phyloP scores from a whole-genome alignment of 2,329 filamentous ascomycete genomes.

The Venturia aucupariae region DNA sequence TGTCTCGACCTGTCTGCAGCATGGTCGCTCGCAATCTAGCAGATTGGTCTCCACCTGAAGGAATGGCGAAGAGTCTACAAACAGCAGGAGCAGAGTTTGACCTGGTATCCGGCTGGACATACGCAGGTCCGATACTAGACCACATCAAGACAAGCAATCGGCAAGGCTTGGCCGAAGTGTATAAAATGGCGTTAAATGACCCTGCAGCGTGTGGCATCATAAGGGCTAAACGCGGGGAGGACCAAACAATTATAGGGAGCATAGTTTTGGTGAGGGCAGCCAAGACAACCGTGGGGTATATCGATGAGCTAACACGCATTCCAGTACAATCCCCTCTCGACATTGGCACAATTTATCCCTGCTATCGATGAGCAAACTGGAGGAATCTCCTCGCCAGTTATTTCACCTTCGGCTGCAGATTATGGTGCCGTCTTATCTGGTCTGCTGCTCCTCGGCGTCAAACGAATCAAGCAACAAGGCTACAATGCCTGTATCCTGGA shows the following conservation, averaged over 20 bases:
- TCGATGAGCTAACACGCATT: background rate
- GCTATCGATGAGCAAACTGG: constrained; percentile 55
- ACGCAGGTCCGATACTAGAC: constrained; percentile 61
- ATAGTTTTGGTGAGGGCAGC: constrained; percentile 51
- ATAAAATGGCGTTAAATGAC: constrained; percentile 64
- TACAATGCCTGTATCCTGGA: constrained; percentile 65
- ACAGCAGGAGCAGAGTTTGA: constrained; percentile 65
- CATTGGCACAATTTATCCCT: constrained; percentile 61
- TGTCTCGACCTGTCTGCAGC: constrained; percentile 56
- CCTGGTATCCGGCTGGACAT: constrained; percentile 70
- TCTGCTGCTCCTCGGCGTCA: constrained; percentile 67
- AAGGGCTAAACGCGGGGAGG: constrained; percentile 62
- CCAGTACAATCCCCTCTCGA: constrained; percentile 56
- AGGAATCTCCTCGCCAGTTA: constrained; percentile 72
- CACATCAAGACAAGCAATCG: constrained; percentile 65
- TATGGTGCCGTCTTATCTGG: constrained; percentile 69
- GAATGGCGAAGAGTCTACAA: constrained; percentile 63
- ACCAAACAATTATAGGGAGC: constrained; percentile 62
- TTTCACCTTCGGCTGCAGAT: constrained; percentile 57
- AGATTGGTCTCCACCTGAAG: constrained; percentile 67
- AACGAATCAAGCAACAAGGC: constrained; percentile 72
- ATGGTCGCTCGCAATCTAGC: constrained; percentile 65
- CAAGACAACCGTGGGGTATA: background rate
- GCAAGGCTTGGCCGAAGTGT: constrained; percentile 72
- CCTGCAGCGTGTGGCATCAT: constrained; percentile 70